These are phyloP conservation scores for barley (Hordeum vulgare) DNA, from an alignment of 176 grass and related monocot species.

Conservation along the genomic window DNA sequence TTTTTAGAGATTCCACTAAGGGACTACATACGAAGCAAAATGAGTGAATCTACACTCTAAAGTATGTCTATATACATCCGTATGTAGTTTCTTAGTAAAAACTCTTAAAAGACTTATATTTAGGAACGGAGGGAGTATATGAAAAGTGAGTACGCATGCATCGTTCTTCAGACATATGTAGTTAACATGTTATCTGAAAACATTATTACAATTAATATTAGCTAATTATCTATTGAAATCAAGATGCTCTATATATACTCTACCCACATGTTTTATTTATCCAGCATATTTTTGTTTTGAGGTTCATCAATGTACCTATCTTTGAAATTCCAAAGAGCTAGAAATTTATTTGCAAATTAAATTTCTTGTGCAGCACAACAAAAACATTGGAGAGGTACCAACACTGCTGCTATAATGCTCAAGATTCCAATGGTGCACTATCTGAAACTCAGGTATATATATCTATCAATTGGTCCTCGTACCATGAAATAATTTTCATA, in stretches of 20 bases:
- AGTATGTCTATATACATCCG: too few relatives aligned
- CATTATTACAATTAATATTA: neutral
- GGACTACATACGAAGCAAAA: too few relatives aligned
- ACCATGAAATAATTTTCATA: neutral
- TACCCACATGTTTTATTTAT: neutral
- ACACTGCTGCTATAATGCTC: conserved; percentile 70
- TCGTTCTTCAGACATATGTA: neutral
- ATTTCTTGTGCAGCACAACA: conserved; percentile 35
- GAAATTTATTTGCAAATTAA: neutral
- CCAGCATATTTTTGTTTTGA: neutral
- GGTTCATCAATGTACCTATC: neutral
- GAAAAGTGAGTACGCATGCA: neutral
- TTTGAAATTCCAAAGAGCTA: neutral
- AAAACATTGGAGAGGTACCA: conserved; percentile 88
- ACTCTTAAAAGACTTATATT: too few relatives aligned
- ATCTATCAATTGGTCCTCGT: neutral
- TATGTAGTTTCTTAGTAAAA: too few relatives aligned
- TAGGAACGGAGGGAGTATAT: too few relatives aligned
- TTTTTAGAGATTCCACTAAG: too few relatives aligned
- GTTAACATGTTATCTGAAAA: neutral
- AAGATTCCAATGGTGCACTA: conserved; percentile 55
- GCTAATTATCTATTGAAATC: neutral
- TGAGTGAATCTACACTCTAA: too few relatives aligned
- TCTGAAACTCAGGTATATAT: conserved; percentile 69
- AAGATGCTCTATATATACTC: neutral